phyloP scores from a whole-genome alignment of 768 basidiomycete species.

The Pleurotus pulmonarius region DNA sequence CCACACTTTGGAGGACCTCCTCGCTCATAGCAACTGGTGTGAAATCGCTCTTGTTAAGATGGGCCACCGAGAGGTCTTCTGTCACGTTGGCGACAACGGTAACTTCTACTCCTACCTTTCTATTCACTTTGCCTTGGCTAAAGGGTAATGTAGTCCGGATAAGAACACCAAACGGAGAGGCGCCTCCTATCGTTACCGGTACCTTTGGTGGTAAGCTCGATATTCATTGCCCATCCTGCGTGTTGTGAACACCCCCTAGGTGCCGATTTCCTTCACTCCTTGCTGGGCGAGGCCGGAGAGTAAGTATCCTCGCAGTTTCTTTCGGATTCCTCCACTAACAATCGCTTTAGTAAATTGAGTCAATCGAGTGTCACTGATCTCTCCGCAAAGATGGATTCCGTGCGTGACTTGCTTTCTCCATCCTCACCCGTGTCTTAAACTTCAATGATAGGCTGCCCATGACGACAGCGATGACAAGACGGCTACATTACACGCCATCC shows the following conservation, averaged over 20 bases:
- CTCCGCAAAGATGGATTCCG: conserved; percentile 44
- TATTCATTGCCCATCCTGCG: background rate
- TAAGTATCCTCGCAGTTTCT: conserved; percentile 20
- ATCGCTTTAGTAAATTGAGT: conserved; percentile 42
- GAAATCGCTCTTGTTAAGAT: conserved; percentile 69
- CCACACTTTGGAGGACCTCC: conserved; percentile 70
- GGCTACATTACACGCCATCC: conserved; percentile 34
- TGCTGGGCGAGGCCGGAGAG: conserved; percentile 66
- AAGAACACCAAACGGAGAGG: conserved; percentile 50
- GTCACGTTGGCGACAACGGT: conserved; percentile 72
- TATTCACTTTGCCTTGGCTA: background rate
- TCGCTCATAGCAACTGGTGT: conserved; percentile 80
- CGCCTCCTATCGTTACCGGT: conserved; percentile 64
- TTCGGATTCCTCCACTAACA: background rate
- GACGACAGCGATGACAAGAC: conserved; percentile 30
- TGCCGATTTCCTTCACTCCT: conserved; percentile 63
- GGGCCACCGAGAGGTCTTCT: conserved; percentile 70
- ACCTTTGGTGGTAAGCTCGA: conserved; percentile 50
- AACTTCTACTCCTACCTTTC: background rate
- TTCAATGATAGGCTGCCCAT: conserved; percentile 23
- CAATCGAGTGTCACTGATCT: conserved; percentile 61
- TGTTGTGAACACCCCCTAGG: conserved; percentile 15
- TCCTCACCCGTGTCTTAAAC: background rate
- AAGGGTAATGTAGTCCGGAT: conserved; percentile 31
- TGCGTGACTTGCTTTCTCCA: conserved; percentile 3